Base-by-base conservation (phyloP, 306 rosid species). In the Heteromeles arbutifolia region DNA sequence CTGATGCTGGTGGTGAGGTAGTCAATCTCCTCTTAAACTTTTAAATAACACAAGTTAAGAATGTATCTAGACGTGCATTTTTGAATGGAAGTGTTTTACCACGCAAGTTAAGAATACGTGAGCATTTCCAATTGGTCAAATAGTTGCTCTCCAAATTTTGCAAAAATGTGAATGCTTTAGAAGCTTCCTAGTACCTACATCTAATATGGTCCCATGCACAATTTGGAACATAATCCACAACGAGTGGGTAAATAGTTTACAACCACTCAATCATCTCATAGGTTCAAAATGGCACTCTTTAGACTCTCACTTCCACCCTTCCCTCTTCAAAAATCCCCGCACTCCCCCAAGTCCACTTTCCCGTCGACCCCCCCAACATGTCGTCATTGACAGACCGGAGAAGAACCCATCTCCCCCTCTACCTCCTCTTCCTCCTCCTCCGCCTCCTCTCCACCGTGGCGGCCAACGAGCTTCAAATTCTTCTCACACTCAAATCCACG, bases 381-480 rank as follows among this genome's bases (percentile, higher is more conserved):
- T 64, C 65, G 61, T 66, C 45, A 8, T 19, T 8, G 18, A 53
- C 66, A 34, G 19, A 37, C 44, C 22, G 1, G 67, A 39, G 28
- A 56, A 67, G 11, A 1, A 15, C 2, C 32, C 67, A 29, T 29
- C 24, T 64, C 3, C 22, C n/a, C 14, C 79, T 59, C 67, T 13
- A 5, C 22, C 65, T 56, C 37, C 73, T 81, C 65, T 76, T 91
- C 73, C 7, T 84, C 74, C 11, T 84, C 59, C 31, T 73, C 48
- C 68, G 83, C 3, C 78, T 86, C 73, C n/a, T 81, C 54, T 43
- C 28, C 3, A 70, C 89, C 10, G 83, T 84, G 74, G 84, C 90
- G 21, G 80, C 88, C 5, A 78, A 86, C 80, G 86, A 96, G 44
- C 85, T 73, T 68, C 84, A 83, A 86, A 74, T 83, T 34, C 89